Evolutionary conservation across 768 basidiomycete species (phyloP).

Genomic region (Hemileccinum rubropunctum): DNA sequence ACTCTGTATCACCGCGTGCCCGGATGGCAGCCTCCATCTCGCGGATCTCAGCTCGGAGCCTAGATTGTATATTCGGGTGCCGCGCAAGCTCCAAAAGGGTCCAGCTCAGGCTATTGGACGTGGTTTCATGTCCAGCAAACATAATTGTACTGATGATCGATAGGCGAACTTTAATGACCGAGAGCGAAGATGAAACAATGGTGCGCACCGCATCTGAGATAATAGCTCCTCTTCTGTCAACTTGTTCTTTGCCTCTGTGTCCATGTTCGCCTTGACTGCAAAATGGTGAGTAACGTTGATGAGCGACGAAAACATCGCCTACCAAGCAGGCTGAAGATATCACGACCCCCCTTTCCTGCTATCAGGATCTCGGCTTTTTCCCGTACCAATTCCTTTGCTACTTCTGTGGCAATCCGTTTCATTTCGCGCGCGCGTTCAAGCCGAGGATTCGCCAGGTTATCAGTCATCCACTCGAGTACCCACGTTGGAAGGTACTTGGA

Average conservation of each 20-base stretch:
- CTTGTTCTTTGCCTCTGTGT: slow-evolving; percentile 21
- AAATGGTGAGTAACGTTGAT: neutral
- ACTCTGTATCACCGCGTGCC: neutral
- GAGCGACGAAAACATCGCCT: neutral
- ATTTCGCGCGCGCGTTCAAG: slow-evolving; percentile 4
- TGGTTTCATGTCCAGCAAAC: slow-evolving; percentile 50
- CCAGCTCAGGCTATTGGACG: slow-evolving; percentile 44
- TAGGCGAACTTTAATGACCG: neutral
- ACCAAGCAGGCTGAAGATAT: slow-evolving; percentile 38
- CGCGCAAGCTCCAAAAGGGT: slow-evolving; percentile 50
- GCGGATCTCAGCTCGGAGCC: slow-evolving; percentile 43
- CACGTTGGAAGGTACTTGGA: neutral
- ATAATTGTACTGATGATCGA: slow-evolving; percentile 38
- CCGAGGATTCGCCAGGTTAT: slow-evolving; percentile 23
- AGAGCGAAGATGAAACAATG: neutral
- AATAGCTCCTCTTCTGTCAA: slow-evolving; percentile 13
- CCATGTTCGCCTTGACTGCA: slow-evolving; percentile 31
- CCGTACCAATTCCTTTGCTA: slow-evolving; percentile 5
- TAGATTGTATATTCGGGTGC: slow-evolving; percentile 54
- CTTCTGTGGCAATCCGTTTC: neutral
- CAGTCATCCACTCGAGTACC: slow-evolving; percentile 33
- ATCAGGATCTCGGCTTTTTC: slow-evolving; percentile 5
- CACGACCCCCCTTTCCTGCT: slow-evolving; percentile 1
- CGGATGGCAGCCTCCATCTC: neutral
- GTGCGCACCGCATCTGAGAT: slow-evolving; percentile 14